A percentile compares a stretch with the other conserved stretches of the same genome.
These are phyloP conservation scores for Amylocarpus encephaloides DNA, from an alignment of 2,329 filamentous ascomycete species.

Conservation along the genomic window DNA sequence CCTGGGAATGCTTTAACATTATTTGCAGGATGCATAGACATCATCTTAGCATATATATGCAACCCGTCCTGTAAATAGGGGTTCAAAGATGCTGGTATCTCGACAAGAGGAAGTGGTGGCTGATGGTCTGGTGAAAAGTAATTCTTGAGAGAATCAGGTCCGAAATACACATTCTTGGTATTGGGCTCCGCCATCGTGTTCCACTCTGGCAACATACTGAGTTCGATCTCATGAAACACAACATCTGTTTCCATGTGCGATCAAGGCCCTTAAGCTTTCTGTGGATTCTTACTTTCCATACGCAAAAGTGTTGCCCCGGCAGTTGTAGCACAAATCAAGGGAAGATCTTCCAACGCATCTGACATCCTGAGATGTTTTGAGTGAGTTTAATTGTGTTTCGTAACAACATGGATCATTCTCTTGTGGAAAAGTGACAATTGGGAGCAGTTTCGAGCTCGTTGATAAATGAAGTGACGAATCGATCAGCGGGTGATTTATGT, in stretches of 20 bases:
- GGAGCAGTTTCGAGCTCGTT: not conserved
- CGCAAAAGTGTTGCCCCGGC: not conserved
- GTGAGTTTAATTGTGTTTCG: not conserved
- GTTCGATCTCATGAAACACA: too few species aligned
- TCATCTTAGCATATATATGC: conserved; percentile 60
- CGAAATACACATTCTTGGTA: conserved; percentile 47
- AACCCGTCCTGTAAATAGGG: conserved; percentile 51
- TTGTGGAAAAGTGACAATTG: not conserved
- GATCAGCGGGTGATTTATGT: not conserved
- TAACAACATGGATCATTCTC: not conserved
- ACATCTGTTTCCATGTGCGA: too few species aligned
- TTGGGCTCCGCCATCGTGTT: conserved; percentile 2
- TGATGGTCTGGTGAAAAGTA: conserved; percentile 54
- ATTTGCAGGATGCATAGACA: conserved; percentile 57
- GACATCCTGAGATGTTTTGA: not conserved
- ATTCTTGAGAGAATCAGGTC: conserved; percentile 48
- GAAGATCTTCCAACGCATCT: not conserved
- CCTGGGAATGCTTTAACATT: conserved; percentile 60
- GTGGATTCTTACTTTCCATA: not conserved
- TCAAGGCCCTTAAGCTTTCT: too few species aligned
- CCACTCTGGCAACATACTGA: too few species aligned
- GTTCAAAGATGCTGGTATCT: conserved; percentile 51
- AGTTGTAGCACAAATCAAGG: not conserved
- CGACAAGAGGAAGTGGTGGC: conserved; percentile 55
- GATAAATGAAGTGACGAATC: not conserved